Percentiles rank a stretch among this genome's conserved stretches.
Evolutionary conservation across 2,329 filamentous ascomycete species (phyloP).

Genomic region (Coccinonectria pachysandricola): DNA sequence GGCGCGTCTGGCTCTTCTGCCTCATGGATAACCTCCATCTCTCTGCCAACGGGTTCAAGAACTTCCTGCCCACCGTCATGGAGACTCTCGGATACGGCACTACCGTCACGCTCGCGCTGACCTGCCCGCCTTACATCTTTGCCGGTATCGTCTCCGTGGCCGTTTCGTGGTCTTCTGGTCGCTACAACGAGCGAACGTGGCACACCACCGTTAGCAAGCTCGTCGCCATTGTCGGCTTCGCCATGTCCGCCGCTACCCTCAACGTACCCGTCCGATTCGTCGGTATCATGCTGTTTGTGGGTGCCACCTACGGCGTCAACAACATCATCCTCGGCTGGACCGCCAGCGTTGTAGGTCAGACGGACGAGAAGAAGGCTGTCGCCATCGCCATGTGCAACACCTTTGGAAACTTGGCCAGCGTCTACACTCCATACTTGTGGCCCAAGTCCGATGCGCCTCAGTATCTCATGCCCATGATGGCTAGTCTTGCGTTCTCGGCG

Average conservation of each 20-base stretch:
- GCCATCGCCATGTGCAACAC: constrained; percentile 24
- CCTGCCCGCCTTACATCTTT: constrained; percentile 38
- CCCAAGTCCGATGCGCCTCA: constrained; percentile 6
- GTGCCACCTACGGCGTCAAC: constrained; percentile 29
- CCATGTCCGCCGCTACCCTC: constrained; percentile 14
- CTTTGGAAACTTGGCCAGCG: constrained; percentile 9
- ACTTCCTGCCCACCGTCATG: constrained; percentile 28
- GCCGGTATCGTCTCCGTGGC: constrained; percentile 21
- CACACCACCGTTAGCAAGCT: constrained; percentile 33
- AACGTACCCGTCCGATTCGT: constrained; percentile 10
- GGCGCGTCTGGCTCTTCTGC: constrained; percentile 18
- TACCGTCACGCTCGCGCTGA: constrained; percentile 39
- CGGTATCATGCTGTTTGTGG: constrained; percentile 28
- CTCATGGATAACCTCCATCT: constrained; percentile 7
- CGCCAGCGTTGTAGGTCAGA: constrained; percentile 30
- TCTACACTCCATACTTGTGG: constrained; percentile 15
- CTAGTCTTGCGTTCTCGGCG: constrained; percentile 16
- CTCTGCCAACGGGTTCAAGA: constrained; percentile 21
- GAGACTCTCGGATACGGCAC: constrained; percentile 35
- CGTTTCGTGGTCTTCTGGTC: constrained; percentile 12
- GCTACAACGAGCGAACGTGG: constrained; percentile 30
- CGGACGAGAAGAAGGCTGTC: constrained; percentile 36
- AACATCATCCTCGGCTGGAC: constrained; percentile 35
- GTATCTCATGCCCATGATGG: constrained; percentile 9
- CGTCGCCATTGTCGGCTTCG: constrained; percentile 22